Evolutionary conservation across 164 flowering plant genomes (phyloP), one percentile per base, ranked within the genome.

Genomic region (Echeveria elegans): DNA sequence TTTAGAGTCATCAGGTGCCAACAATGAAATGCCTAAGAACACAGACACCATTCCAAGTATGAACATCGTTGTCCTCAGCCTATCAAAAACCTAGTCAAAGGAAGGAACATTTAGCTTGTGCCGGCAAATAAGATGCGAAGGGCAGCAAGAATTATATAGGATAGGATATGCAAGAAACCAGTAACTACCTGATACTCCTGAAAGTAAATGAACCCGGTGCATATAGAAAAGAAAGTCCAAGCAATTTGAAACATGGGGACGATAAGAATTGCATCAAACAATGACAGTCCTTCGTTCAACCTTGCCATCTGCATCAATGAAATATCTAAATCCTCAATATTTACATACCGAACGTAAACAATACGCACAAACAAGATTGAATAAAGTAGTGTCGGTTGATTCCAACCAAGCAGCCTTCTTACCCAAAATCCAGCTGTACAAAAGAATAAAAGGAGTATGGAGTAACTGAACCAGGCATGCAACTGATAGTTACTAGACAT

Each of bases 371-470:
- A n/a, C n/a, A n/a, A 19, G 21, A 47, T 40, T 16, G 52, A n/a
- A 6, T 16, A 47, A 18, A 18, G 3, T 21, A 8, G 28, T 7
- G 58, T 21, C 26, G 28, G 56, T 23, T 18, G 23, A 47, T 47
- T 47, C 21, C 21, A 18, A 58, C 63, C 29, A 0, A 58, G 15
- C 15, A 30, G 11, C 32, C 63, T 19, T 31, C 43, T 81, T 88
- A 91, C 96, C 99, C 99, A 94, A 77, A 94, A 91, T 47, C 96
- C 97, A 71, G 97, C 97, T 30, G 97, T 91, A 72, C 96, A 86
- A 58, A 91, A 87, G 78, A 94, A 91, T 48, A 88, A 71, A 66
- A 94, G 85, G 65, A 94, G 80, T 86, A 91, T 80, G 66, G 92
- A 94, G 82, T 94, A 91, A 63, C 96, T 94, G 80, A 91, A 94